A percentile compares a stretch with the other conserved stretches of the same genome.
phyloP scores from a whole-genome alignment of 805 yeast species.

The Saturnispora dispora region DNA sequence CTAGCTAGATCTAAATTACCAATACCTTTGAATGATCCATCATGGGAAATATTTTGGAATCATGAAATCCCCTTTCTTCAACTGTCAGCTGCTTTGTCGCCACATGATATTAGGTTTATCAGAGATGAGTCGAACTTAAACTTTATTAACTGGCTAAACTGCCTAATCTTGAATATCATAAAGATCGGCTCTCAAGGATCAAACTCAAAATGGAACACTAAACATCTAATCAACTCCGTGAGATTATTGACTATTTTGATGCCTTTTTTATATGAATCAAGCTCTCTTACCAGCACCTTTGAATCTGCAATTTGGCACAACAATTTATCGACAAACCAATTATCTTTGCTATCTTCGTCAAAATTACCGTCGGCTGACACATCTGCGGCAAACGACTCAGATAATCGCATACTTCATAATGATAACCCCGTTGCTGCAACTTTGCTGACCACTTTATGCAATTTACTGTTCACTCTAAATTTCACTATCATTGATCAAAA shows the following conservation, averaged over 20 bases:
- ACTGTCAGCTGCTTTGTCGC: slow-evolving; percentile 46
- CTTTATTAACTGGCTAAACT: slow-evolving; percentile 44
- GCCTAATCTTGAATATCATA: slow-evolving; percentile 29
- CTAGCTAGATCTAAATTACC: slow-evolving; percentile 23
- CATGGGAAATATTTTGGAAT: slow-evolving; percentile 38
- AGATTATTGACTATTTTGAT: slow-evolving; percentile 55
- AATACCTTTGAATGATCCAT: slow-evolving; percentile 1
- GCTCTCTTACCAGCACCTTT: slow-evolving; percentile 25
- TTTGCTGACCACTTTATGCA: slow-evolving; percentile 32
- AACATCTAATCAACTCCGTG: slow-evolving; percentile 48
- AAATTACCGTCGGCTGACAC: background rate
- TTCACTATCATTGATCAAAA: slow-evolving; percentile 38
- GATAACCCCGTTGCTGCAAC: slow-evolving; percentile 30
- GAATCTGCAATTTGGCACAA: slow-evolving; percentile 34
- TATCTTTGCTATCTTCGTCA: background rate
- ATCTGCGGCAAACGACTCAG: background rate
- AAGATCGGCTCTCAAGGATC: slow-evolving; percentile 16
- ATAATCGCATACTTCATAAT: background rate
- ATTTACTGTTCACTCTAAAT: slow-evolving; percentile 45
- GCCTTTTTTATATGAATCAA: slow-evolving; percentile 60
- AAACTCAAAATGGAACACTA: slow-evolving; percentile 19
- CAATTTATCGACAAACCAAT: background rate
- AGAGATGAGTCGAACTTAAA: slow-evolving; percentile 50
- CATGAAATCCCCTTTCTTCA: slow-evolving; percentile 46
- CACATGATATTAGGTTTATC: slow-evolving; percentile 48